A percentile compares a stretch with the other conserved stretches of the same genome.
These are phyloP conservation scores for Sphaceloma murrayae DNA, from an alignment of 2,329 filamentous ascomycete species.

Conservation along the genomic window DNA sequence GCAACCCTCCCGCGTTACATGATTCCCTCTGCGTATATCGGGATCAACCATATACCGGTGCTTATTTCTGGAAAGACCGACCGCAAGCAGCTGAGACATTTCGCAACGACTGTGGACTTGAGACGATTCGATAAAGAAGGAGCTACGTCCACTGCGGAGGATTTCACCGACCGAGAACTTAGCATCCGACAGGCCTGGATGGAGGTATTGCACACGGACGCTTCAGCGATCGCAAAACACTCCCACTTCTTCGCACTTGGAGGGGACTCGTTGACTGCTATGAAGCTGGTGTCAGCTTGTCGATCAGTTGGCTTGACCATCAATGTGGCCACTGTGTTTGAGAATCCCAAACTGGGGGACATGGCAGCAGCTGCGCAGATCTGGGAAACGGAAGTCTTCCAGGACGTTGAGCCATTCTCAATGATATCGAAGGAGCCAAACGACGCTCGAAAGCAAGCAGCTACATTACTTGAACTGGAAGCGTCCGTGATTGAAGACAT, in stretches of 20 bases:
- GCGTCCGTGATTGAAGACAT: slow-evolving; percentile 30
- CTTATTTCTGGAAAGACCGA: slow-evolving; percentile 38
- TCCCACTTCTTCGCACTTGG: slow-evolving; percentile 39
- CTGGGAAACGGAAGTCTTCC: slow-evolving; percentile 24
- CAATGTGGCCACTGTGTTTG: slow-evolving; percentile 37
- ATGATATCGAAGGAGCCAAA: slow-evolving; percentile 20
- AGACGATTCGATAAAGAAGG: slow-evolving; percentile 18
- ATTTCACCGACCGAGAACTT: too few relatives aligned
- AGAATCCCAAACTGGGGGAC: slow-evolving; percentile 33
- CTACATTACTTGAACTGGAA: slow-evolving; percentile 27
- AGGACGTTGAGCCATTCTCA: slow-evolving; percentile 29
- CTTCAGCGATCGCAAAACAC: slow-evolving; percentile 28
- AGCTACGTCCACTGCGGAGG: slow-evolving; percentile 10
- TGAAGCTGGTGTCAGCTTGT: slow-evolving; percentile 35
- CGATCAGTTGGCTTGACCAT: slow-evolving; percentile 30
- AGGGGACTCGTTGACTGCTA: slow-evolving; percentile 39
- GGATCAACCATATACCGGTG: slow-evolving; percentile 35
- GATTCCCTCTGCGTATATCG: slow-evolving; percentile 37
- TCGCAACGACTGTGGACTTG: slow-evolving; percentile 20
- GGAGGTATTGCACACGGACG: slow-evolving; percentile 12
- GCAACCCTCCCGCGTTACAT: slow-evolving; percentile 28
- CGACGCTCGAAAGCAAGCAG: slow-evolving; percentile 30
- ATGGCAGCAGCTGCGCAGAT: slow-evolving; percentile 35
- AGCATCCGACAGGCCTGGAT: too few relatives aligned
- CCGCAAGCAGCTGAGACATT: slow-evolving; percentile 21